These are phyloP conservation scores for Calonectria hongkongensis DNA, from an alignment of 2,329 filamentous ascomycete species.

Conservation along the genomic window DNA sequence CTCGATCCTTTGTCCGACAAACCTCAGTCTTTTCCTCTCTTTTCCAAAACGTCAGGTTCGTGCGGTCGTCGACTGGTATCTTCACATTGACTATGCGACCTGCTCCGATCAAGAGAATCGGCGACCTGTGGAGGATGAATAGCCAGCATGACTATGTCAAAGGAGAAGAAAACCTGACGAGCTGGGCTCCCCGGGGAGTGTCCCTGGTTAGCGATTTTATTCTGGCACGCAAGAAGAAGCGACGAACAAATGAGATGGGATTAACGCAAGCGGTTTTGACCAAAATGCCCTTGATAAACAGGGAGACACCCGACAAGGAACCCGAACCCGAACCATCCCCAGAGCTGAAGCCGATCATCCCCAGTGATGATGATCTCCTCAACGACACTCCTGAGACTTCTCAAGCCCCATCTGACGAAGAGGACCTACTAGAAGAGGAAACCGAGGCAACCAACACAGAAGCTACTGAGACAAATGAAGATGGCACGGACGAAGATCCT, in stretches of 20 bases:
- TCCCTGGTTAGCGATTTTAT: conserved; percentile 94
- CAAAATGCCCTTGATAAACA: conserved; percentile 69
- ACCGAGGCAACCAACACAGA: conserved; percentile 49
- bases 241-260: conserved; percentile 87
- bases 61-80: conserved; percentile 89
- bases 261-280: conserved; percentile 80
- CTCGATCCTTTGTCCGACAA: conserved; percentile 88
- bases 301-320: conserved; percentile 57
- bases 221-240: conserved; percentile 81
- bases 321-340: conserved; percentile 61
- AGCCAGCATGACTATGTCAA: conserved; percentile 97
- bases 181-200: conserved; percentile 92
- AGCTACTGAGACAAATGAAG: conserved; percentile 38
- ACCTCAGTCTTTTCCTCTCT: conserved; percentile 90
- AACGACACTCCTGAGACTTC: conserved; percentile 75
- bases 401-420: conserved; percentile 62
- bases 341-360: conserved; percentile 65
- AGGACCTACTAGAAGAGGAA: conserved; percentile 51
- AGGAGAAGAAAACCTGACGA: conserved; percentile 89
- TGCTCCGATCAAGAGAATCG: conserved; percentile 90
- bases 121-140: conserved; percentile 97
- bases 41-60: conserved; percentile 89
- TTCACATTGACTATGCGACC: conserved; percentile 92
- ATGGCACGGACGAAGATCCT: conserved; percentile 35
- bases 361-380: conserved; percentile 74